phyloP scores from a whole-genome alignment of 148 eudicot species.

The Cornus kousa region DNA sequence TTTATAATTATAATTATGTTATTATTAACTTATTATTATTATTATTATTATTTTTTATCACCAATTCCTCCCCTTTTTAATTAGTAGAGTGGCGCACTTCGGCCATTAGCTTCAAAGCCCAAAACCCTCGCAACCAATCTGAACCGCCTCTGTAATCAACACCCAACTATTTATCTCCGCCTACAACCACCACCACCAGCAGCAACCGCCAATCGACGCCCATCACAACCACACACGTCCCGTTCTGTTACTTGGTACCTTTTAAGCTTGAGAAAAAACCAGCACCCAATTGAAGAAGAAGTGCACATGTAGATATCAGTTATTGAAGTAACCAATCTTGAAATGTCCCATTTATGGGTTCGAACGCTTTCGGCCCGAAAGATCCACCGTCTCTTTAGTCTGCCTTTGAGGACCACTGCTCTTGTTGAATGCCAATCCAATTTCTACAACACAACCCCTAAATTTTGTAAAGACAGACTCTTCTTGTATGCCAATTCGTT shows the following conservation, averaged over 20 bases:
- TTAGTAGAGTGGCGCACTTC: too few relatives aligned
- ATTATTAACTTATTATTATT: too few relatives aligned
- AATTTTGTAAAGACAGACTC: not conserved
- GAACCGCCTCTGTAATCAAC: not conserved
- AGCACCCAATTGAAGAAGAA: not conserved
- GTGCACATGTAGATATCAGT: not conserved
- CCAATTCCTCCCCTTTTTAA: too few relatives aligned
- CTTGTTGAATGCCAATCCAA: not conserved
- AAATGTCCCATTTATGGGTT: slow-evolving; percentile 25
- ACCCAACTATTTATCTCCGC: not conserved
- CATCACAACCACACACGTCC: not conserved
- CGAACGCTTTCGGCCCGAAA: slow-evolving; percentile 24
- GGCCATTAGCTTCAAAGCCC: not conserved
- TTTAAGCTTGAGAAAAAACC: not conserved
- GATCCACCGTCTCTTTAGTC: slow-evolving; percentile 10
- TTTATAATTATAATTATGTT: too few relatives aligned
- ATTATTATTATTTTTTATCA: too few relatives aligned
- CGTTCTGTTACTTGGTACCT: not conserved
- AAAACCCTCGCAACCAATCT: not conserved
- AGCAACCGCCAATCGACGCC: too few relatives aligned
- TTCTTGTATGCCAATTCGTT: not conserved
- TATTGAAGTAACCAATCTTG: not conserved
- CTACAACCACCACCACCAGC: not conserved
- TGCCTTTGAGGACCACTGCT: not conserved
- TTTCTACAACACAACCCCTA: not conserved